Base-by-base conservation (phyloP, 257 asterid species). In the Rauvolfia tetraphylla region DNA sequence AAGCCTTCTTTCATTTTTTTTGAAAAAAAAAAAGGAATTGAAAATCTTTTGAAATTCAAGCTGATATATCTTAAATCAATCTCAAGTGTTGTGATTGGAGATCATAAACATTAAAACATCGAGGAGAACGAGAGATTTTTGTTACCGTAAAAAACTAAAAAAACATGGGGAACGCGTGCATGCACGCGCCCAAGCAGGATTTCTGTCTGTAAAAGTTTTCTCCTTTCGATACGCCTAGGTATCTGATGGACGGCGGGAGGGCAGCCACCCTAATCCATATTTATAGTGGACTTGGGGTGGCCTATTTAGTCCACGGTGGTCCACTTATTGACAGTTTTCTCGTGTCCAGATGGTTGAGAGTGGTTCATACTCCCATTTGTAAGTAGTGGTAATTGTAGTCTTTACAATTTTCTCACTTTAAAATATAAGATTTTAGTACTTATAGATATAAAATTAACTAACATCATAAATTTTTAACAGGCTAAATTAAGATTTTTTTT, bases 191-290 rank as follows among this genome's bases (percentile, higher is more conserved):
- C 65, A 14, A 33, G 17, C 39, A 3, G 22, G 51, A 8, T 0
- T 6, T 63, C 51, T 51, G 74, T 34, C 57, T 34, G 74, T 27
- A 20, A 9, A 34, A 13, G 5, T 0, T 0, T 17, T 7, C 42
- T 18, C 39, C 25, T 20, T 65, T 75, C 67, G 56, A 63, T 33
- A 13, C 11, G 74, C 29, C 42, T 66, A 49, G 41, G 67, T 75
- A 49, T 66, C 13, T 22, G 54, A 48, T 46, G 6, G 67, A 63
- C 78, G 38, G 23, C 18, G 5, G 58, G 10, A 42, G 1, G 2
- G 53, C 15, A n/a, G 7, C 41, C 0, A 2, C 18, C 7, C 3
- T 29, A n/a, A n/a, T n/a, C n/a, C n/a, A n/a, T n/a, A 62, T 62
- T 62, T 62, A 62, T 62, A 29, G 3, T 25, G 3, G 39, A 14